Conservation (phyloP, 805 yeast species). For the Saccharomycopsis javanensis region DNA sequence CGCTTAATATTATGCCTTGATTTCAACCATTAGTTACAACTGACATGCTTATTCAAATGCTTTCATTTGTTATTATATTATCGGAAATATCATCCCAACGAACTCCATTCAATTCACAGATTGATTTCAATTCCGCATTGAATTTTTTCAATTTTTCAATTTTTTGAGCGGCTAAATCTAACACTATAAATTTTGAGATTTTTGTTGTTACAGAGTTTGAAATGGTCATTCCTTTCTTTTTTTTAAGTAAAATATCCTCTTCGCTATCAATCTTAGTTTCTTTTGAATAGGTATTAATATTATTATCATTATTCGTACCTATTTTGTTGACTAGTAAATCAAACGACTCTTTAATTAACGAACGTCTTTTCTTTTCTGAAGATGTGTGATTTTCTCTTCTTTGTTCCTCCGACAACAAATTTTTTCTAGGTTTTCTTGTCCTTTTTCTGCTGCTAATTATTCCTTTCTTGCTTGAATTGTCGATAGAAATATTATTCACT, state of each 20-base stretch:
- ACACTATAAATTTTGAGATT: constrained; percentile 23
- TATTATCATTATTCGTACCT: constrained; percentile 13
- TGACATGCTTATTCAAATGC: not conserved
- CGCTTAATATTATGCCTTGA: too few relatives aligned
- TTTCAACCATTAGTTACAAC: too few relatives aligned
- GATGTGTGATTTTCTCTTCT: constrained; percentile 29
- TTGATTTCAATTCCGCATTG: constrained; percentile 19
- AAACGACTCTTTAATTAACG: constrained; percentile 30
- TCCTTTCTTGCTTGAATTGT: not conserved
- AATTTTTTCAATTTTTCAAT: constrained; percentile 22
- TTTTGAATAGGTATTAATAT: constrained; percentile 18
- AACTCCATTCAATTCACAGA: constrained; percentile 5
- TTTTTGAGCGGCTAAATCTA: constrained; percentile 24
- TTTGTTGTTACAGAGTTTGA: constrained; percentile 7
- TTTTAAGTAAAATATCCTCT: not conserved
- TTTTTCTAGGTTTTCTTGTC: constrained; percentile 18
- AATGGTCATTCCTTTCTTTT: not conserved
- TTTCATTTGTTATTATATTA: not conserved
- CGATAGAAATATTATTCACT: not conserved
- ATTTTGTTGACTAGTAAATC: constrained; percentile 26
- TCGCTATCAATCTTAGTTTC: not conserved
- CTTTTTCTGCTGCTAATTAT: not conserved
- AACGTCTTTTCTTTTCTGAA: constrained; percentile 32
- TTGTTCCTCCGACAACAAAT: constrained; percentile 26
- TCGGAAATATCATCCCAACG: not conserved